Evolutionary conservation across 2,329 filamentous ascomycete genomes (phyloP), one percentile per base, ranked within the genome.

Genomic region (Xylariaceae sp.): DNA sequence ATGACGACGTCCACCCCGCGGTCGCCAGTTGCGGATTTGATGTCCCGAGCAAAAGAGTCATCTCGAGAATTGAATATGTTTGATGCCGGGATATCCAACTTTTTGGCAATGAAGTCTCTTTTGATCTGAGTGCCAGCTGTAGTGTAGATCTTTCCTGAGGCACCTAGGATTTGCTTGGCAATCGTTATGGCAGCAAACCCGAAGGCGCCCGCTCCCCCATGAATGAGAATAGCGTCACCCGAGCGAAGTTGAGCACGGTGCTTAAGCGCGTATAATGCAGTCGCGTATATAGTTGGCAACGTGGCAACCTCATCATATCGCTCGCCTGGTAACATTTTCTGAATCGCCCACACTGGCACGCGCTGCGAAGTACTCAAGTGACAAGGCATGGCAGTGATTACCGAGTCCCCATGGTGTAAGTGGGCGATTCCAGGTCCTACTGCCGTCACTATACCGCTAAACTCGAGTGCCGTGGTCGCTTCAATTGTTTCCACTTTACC

Each of bases 1-100:
- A 74, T 47, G 1, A 72, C 55, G 1, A 73, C 61, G 41, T 73
- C 67, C 67, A 71, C 67, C 7, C 70, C 70, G 11, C 57, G 53
- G 3, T 63, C 62, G 3, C 51, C 42, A 1, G 68, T 58, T 9
- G 33, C 41, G 61, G 3, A 33, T 27, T 53, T 52, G 18, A 71
- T 57, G 0, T 49, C 60, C 6, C 52, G 48, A 0, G 57, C 60
- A 35, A 69, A 69, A 2, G 59, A 59, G 1, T 48, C 51, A 44
- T 68, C 58, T 9, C 67, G 58, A 17, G 59, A 63, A 45, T 58
- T 58, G 47, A 68, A 69, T 32, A 70, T 67, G 41, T 66, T 61
- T 7, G 55, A 46, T 19, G 57, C 51, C 3, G 62, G 61, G 7
- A 71, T 59, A 7, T 57, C 59, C 0, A 55, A 38, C 10, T 52